Evolutionary conservation across 139 green algal species (phyloP), one percentile per base, ranked within the genome.

Genomic region (Pleodorina starrii): DNA sequence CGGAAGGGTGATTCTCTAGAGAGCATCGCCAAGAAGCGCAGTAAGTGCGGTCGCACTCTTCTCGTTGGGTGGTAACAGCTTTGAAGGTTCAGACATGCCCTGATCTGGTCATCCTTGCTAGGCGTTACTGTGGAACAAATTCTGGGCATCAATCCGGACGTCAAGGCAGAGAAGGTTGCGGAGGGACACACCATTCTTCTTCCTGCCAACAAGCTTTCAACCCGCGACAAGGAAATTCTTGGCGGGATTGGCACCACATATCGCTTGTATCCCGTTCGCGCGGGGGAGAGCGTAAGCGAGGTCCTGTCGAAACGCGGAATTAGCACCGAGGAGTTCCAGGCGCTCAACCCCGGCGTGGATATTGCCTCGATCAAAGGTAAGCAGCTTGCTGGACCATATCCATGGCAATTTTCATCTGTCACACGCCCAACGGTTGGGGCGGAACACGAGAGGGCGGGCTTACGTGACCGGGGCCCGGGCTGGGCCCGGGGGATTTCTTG

Each of bases 201-300:
- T 63, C 97, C 97, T 23, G 92, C 94, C 35, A 93, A 92, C 59
- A 95, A 95, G 86, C 92, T 99, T 17, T 98, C 96, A 11, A 48
- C 46, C 19, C 90, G 97, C 11, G 97, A 99, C 93, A 95, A 90
- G 77, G 95, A 97, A 63, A 99, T 99, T 86, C 83, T 99, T 88
- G 88, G 91, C 25, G 97, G 96, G 46, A 97, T 98, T 32, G 94
- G 94, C 9, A 68, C 87, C 1, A 90, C 91, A 1, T 97, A 96
- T 89, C 80, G 96, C 17, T 5, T 94, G 21, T 98, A 98, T 90
- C 95, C 96, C 14, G 93, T 98, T 54, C 93, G 97, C 38, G 89
- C 93, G 80, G 96, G 96, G 6, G 97, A 99, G 90, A 93, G 74
- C 0, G 74, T 97, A 4, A 86, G 86, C 27, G 97, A 97, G 88